These are phyloP conservation scores for Peronospora belbahrii DNA, from an alignment of 352 stramenopile species.

Conservation along the genomic window DNA sequence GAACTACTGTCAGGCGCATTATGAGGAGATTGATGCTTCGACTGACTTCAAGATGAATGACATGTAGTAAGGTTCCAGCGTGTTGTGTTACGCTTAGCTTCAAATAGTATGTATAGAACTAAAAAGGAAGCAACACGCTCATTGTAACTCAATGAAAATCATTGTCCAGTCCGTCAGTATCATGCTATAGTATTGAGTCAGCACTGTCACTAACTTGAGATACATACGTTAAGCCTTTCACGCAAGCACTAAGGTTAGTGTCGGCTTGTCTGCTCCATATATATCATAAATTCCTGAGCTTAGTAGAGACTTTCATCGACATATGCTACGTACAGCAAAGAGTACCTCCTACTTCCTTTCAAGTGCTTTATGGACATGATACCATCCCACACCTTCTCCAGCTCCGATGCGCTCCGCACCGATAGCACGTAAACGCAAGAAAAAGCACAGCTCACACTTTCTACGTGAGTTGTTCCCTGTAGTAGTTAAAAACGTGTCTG, in stretches of 20 bases:
- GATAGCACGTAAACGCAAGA: neutral
- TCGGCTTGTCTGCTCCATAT: no score
- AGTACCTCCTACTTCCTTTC: no score
- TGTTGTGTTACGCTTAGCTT: conserved; percentile 6
- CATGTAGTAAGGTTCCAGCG: neutral
- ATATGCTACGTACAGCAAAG: no score
- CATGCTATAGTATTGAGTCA: no score
- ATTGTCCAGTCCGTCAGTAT: no score
- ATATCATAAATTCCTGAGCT: no score
- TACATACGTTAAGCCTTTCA: no score
- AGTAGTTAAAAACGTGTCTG: no score
- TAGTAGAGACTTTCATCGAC: no score
- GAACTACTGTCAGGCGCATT: conserved; percentile 49
- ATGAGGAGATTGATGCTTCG: conserved; percentile 16
- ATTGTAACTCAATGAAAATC: neutral
- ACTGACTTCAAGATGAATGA: conserved; percentile 3
- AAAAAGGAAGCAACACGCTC: conserved; percentile 4
- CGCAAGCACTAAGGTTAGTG: no score
- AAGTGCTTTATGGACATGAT: no score
- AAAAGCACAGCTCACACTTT: neutral
- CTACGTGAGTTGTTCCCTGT: neutral
- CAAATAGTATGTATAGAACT: conserved; percentile 21
- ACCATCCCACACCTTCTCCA: conserved; percentile 3
- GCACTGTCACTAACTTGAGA: no score
- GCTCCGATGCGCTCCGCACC: neutral